Percentiles rank a stretch among this genome's conserved stretches.
These are phyloP conservation scores for Perilla frutescens DNA, from an alignment of 257 asterid genomes.

Conservation along the genomic window DNA sequence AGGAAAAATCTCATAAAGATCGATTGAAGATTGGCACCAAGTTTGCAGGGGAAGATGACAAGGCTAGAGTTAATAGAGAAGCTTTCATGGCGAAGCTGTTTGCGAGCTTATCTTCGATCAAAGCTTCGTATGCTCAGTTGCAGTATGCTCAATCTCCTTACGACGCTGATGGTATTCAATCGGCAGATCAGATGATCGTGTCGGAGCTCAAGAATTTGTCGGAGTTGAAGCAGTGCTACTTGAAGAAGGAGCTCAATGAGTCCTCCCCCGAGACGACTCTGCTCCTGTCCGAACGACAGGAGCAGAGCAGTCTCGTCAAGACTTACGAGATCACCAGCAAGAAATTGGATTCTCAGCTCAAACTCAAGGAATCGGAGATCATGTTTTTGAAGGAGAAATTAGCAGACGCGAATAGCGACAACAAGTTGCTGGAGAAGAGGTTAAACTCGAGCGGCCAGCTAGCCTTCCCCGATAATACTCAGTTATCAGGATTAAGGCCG, in stretches of 20 bases:
- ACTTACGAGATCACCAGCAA: conserved; percentile 65
- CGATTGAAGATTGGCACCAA: not conserved
- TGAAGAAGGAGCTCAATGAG: conserved; percentile 61
- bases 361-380: conserved; percentile 81
- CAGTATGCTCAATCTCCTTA: conserved; percentile 83
- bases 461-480: conserved; percentile 38
- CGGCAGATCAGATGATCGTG: conserved; percentile 67
- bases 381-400: conserved; percentile 73
- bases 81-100: conserved; percentile 81
- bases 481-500: conserved; percentile 51
- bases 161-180: conserved; percentile 78
- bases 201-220: conserved; percentile 72
- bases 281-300: conserved; percentile 64
- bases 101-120: conserved; percentile 67
- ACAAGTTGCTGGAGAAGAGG: conserved; percentile 63
- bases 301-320: conserved; percentile 60
- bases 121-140: conserved; percentile 79
- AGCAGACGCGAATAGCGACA: conserved; percentile 60
- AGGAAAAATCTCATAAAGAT: conserved; percentile 37
- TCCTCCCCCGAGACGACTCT: conserved; percentile 58
- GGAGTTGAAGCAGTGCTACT: conserved; percentile 63
- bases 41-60: conserved; percentile 29
- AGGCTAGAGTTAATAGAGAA: conserved; percentile 38
- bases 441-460: conserved; percentile 57
- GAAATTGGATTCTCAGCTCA: conserved; percentile 77